Percentiles rank a stretch among this genome's conserved stretches.
phyloP scores from a whole-genome alignment of 148 eudicot genomes.

The Rhododendron griersonianum region DNA sequence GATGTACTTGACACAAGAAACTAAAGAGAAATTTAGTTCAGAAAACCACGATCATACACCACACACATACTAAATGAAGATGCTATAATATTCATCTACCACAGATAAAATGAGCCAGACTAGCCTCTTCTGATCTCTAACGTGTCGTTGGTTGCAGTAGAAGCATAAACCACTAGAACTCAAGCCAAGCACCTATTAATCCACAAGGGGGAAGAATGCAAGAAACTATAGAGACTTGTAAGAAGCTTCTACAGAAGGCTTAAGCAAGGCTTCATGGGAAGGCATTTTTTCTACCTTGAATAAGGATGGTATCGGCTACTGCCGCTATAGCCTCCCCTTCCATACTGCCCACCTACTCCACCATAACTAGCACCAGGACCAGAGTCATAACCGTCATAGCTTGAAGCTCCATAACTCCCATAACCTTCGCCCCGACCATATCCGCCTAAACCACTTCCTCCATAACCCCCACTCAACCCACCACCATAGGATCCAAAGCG shows the following conservation, averaged over 20 bases:
- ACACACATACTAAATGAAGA: conserved; percentile 1
- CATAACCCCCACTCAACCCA: conserved; percentile 56
- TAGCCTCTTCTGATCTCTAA: conserved; percentile 25
- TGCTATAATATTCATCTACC: neutral
- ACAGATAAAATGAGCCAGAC: neutral
- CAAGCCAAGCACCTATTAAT: conserved; percentile 28
- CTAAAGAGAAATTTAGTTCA: conserved; percentile 7
- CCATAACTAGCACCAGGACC: conserved; percentile 45
- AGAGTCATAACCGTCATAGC: conserved; percentile 43
- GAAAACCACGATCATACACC: conserved; percentile 11
- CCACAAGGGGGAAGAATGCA: conserved; percentile 9
- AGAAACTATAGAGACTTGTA: conserved; percentile 32
- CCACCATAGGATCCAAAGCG: conserved; percentile 58
- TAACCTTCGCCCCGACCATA: conserved; percentile 43
- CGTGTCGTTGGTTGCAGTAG: conserved; percentile 17
- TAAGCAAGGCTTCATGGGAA: conserved; percentile 12
- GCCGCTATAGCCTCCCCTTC: conserved; percentile 57
- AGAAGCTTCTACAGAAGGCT: conserved; percentile 32
- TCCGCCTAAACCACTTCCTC: conserved; percentile 43
- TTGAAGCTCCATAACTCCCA: conserved; percentile 46
- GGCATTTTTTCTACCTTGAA: conserved; percentile 41
- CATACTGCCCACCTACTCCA: conserved; percentile 46
- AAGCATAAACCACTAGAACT: conserved; percentile 35
- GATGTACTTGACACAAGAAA: neutral
- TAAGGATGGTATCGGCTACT: conserved; percentile 78